Evolutionary conservation across 108 stramenopile genomes (phyloP), one percentile per base, ranked within the genome.

Genomic region (Discostella stelligeroides): DNA sequence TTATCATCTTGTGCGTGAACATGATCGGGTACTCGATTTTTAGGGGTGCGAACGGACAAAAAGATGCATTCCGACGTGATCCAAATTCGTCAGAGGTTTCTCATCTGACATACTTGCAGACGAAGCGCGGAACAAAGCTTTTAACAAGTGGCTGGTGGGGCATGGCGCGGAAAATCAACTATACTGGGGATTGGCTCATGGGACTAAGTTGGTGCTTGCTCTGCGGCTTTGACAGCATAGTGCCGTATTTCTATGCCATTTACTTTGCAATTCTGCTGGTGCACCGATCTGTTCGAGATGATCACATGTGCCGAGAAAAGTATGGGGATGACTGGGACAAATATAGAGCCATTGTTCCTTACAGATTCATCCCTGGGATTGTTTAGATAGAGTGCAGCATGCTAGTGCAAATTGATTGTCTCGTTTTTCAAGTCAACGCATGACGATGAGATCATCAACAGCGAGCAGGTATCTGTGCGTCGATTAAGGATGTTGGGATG

Each of bases 111-210:
- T 95, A 76, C 64, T 49, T 95, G 42, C 78, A 86, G 68, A 94
- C 94, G n/a, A 88, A 90, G 64, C 80, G 94, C 14, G 95, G 95
- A 8, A 97, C 96, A 8, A 89, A 90, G 39, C 69, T 94, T 20
- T 59, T 99, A 25, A 98, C 92, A 4, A 84, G 86, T 53, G 98
- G 99, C 14, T 99, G 96, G 96, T 99, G 99, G 99, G 99, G 99
- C 15, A 65, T 82, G 69, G 98, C 99, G 12, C 90, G 99, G 27
- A 98, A 99, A 72, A 97, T 99, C 74, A 99, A 99, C 75, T 99
- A 99, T 72, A 98, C 96, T 0, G 98, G 97, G 8, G 99, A 99
- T 69, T 98, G 94, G 88, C 69, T 98, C 66, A 96, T 99, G 97
- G 96, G 94, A 30, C 69, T 99, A n/a, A 87, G 95, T 9, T 99